A percentile compares a stretch with the other conserved stretches of the same genome.
phyloP scores from a whole-genome alignment of 441 rosid species.

The Theobroma grandiflorum region DNA sequence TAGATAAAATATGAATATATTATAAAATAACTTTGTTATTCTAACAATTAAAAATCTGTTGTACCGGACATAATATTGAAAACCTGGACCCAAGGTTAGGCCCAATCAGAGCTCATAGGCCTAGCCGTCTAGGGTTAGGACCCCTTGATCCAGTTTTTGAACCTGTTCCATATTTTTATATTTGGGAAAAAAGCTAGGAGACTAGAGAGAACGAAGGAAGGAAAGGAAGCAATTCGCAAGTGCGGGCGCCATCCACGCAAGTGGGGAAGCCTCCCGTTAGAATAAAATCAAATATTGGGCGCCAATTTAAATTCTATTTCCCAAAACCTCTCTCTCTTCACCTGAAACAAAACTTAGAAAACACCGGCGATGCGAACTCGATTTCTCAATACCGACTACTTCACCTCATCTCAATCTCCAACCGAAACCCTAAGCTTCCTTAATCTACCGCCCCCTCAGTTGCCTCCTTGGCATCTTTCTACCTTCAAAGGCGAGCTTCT shows the following conservation, averaged over 20 bases:
- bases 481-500: conserved; percentile 38
- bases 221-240: neutral
- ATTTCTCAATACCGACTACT: conserved; percentile 69
- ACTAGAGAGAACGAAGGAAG: neutral
- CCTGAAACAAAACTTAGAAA: neutral
- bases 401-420: conserved; percentile 51
- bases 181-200: no score
- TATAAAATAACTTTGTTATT: no score
- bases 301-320: conserved; percentile 41
- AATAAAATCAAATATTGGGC: conserved; percentile 18
- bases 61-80: no score
- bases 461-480: conserved; percentile 38
- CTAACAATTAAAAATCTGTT: no score
- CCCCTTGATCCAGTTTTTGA: no score
- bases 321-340: neutral
- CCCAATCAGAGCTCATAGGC: no score
- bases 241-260: conserved; percentile 11
- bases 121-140: no score
- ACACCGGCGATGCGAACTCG: conserved; percentile 70
- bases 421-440: conserved; percentile 65
- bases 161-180: no score
- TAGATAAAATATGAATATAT: no score
- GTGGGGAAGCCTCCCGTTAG: neutral
- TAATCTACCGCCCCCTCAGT: conserved; percentile 61
- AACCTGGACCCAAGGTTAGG: no score